These are phyloP conservation scores for Crepidotus variabilis DNA, from an alignment of 768 basidiomycete genomes.

Conservation along the genomic window DNA sequence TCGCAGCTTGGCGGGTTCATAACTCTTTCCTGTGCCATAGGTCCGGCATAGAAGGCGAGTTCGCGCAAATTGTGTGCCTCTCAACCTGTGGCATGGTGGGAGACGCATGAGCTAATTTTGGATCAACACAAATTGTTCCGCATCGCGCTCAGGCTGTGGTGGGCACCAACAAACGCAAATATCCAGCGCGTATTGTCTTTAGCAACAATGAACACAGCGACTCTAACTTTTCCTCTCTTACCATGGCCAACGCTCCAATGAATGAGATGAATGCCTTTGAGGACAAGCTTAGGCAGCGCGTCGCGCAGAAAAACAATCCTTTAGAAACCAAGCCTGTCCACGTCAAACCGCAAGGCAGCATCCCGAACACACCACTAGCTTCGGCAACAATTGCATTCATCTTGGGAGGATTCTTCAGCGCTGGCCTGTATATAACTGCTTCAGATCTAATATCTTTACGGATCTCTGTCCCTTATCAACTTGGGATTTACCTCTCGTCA, in stretches of 20 bases:
- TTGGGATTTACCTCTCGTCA: constrained; percentile 79
- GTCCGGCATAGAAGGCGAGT: constrained; percentile 12
- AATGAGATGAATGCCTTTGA: constrained; percentile 30
- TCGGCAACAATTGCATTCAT: constrained; percentile 77
- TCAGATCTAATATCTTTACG: constrained; percentile 37
- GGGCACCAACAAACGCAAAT: constrained; percentile 22
- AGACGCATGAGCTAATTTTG: constrained; percentile 17
- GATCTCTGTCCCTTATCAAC: constrained; percentile 70
- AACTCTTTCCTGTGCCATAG: constrained; percentile 23
- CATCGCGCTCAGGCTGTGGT: background rate
- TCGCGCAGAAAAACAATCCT: constrained; percentile 26
- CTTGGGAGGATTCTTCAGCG: constrained; percentile 69
- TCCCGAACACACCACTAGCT: constrained; percentile 89
- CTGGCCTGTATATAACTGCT: constrained; percentile 50
- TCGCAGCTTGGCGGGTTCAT: constrained; percentile 47
- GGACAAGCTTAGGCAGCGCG: constrained; percentile 40
- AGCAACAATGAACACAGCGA: constrained; percentile 13
- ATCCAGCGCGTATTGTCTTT: constrained; percentile 17
- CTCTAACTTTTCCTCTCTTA: constrained; percentile 13
- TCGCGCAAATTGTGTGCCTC: constrained; percentile 8
- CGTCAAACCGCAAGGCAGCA: constrained; percentile 43
- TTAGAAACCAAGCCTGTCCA: constrained; percentile 53
- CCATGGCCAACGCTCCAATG: constrained; percentile 27
- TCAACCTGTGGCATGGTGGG: constrained; percentile 17
- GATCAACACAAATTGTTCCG: background rate